Conservation (phyloP, 202 grass and related monocot genomes). For the Schoenoplectus triqueter region DNA sequence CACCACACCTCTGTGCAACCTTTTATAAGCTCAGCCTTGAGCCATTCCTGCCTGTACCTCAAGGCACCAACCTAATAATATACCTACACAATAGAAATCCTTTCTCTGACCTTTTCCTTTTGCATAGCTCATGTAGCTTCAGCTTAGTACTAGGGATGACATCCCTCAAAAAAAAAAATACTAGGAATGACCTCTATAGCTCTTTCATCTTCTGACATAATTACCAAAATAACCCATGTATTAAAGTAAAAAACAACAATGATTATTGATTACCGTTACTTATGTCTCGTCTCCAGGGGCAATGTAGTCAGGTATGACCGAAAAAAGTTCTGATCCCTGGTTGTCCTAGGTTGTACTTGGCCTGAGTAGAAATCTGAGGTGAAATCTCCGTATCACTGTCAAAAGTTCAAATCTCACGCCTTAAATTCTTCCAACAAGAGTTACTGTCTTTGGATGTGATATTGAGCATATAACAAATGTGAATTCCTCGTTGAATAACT, state of each 20-base stretch:
- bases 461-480: not conserved
- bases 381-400: constrained; percentile 26
- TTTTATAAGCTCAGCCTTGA: constrained; percentile 56
- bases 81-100: constrained; percentile 20
- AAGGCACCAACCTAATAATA: constrained; percentile 29
- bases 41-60: constrained; percentile 56
- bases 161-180: no score
- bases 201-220: not conserved
- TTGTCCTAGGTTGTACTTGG: constrained; percentile 37
- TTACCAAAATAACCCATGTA: constrained; percentile 33
- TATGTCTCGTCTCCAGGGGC: constrained; percentile 27
- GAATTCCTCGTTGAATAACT: not conserved
- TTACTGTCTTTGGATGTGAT: not conserved
- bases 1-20: constrained; percentile 36
- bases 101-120: not conserved
- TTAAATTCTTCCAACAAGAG: constrained; percentile 12
- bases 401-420: constrained; percentile 10
- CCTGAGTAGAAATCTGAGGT: constrained; percentile 37
- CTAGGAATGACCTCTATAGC: constrained; percentile 41
- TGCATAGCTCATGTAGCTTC: constrained; percentile 32
- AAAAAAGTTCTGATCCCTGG: constrained; percentile 29
- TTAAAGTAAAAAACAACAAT: not conserved
- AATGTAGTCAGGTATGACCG: constrained; percentile 16
- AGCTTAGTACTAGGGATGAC: constrained; percentile 42
- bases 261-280: constrained; percentile 22